phyloP scores from a whole-genome alignment of 2,329 filamentous ascomycete genomes.

The Drechslera avenae region DNA sequence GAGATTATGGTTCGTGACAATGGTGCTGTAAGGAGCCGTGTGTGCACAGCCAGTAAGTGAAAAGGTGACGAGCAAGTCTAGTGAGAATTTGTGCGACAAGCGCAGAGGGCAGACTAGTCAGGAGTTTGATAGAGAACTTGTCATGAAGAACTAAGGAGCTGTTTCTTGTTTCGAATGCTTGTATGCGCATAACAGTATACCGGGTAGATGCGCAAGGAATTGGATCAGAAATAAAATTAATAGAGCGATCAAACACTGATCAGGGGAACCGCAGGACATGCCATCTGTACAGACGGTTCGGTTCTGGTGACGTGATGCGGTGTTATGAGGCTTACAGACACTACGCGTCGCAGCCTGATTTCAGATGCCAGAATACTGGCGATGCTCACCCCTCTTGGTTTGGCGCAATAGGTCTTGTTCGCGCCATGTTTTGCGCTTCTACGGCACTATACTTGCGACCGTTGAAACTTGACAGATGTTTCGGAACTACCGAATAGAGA shows the following conservation, averaged over 20 bases:
- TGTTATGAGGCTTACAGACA: neutral
- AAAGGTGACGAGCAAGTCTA: slow-evolving; percentile 1
- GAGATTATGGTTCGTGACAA: slow-evolving; percentile 8
- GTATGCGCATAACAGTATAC: neutral
- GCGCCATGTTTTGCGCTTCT: slow-evolving; percentile 7
- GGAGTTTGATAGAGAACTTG: neutral
- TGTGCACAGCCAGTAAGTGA: slow-evolving; percentile 11
- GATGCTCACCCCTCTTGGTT: slow-evolving; percentile 4
- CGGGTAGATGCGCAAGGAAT: neutral
- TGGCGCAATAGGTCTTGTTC: slow-evolving; percentile 1
- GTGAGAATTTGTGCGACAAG: slow-evolving; percentile 9
- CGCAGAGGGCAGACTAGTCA: neutral
- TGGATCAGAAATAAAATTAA: neutral
- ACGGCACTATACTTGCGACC: slow-evolving; percentile 6
- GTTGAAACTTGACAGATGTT: slow-evolving; percentile 17
- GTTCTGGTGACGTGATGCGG: neutral
- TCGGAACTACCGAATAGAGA: slow-evolving; percentile 5
- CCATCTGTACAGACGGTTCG: neutral
- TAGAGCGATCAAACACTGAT: neutral
- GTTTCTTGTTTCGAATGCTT: neutral
- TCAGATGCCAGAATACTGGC: neutral
- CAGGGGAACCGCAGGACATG: neutral
- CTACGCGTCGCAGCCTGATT: slow-evolving; percentile 6
- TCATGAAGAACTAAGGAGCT: neutral
- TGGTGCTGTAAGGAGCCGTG: slow-evolving; percentile 5